Evolutionary conservation across 1,284 basidiomycete genomes (phyloP).

Genomic region (Cystobasidium pallidum): DNA sequence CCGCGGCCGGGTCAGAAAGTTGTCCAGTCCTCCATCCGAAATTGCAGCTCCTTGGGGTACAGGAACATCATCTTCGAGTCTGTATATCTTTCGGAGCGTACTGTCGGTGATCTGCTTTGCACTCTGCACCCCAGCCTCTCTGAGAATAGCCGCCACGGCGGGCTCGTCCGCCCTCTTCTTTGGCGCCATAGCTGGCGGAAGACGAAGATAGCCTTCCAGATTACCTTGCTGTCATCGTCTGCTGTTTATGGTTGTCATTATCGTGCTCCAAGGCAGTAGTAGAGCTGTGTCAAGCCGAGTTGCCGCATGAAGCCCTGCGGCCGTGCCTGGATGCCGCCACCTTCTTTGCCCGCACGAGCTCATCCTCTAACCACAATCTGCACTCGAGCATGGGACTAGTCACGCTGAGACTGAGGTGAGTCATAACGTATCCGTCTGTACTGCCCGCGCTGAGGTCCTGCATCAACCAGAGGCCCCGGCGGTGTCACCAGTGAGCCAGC

Average conservation of each 20-base stretch:
- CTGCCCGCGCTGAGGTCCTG: background rate
- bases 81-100: constrained; percentile 33
- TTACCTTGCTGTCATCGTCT: background rate
- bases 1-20: background rate
- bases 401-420: constrained; percentile 33
- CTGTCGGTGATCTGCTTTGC: background rate
- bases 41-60: background rate
- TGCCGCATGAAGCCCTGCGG: background rate
- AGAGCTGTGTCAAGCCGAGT: background rate
- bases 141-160: constrained; percentile 19
- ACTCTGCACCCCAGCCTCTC: constrained; percentile 8
- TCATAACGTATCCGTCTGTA: background rate
- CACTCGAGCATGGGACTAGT: constrained; percentile 2
- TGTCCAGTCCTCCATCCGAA: background rate
- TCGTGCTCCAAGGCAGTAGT: background rate
- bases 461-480: constrained; percentile 24
- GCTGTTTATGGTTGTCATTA: background rate
- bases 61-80: constrained; percentile 29
- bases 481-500: constrained; percentile 34
- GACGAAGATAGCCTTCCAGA: background rate
- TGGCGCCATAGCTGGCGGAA: constrained; percentile 11
- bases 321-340: background rate
- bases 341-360: background rate
- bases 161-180: constrained; percentile 17
- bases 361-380: background rate